These are phyloP conservation scores for Hamigera avellanea DNA, from an alignment of 495 filamentous ascomycete species.

Conservation along the genomic window DNA sequence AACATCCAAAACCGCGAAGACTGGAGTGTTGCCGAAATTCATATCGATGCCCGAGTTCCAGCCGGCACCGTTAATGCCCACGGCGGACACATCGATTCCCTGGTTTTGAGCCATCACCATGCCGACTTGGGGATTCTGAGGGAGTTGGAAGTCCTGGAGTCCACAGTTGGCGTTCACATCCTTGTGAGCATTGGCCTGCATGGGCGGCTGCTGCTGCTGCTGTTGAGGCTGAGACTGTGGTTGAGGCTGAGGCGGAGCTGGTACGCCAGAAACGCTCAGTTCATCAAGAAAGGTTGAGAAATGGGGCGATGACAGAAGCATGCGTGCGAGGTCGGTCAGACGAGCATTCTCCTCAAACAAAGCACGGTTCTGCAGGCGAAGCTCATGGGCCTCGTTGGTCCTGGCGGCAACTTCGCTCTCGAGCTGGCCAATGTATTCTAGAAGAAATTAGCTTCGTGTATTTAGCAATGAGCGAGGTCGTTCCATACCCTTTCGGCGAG, in stretches of 20 bases:
- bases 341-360: slow-evolving; percentile 72
- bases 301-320: slow-evolving; percentile 74
- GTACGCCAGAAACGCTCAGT: slow-evolving; percentile 41
- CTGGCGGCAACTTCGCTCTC: slow-evolving; percentile 70
- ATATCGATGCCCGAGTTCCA: slow-evolving; percentile 45
- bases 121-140: slow-evolving; percentile 50
- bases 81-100: slow-evolving; percentile 51
- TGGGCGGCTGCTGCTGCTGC: slow-evolving; percentile 3
- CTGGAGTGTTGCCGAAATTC: slow-evolving; percentile 56
- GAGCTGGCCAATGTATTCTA: slow-evolving; percentile 93
- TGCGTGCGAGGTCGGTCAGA: slow-evolving; percentile 63
- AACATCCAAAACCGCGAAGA: slow-evolving; percentile 69
- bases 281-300: slow-evolving; percentile 75
- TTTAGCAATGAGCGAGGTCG: slow-evolving; percentile 2
- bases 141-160: slow-evolving; percentile 39
- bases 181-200: slow-evolving; percentile 32
- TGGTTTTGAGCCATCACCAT: slow-evolving; percentile 70
- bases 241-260: slow-evolving; percentile 22
- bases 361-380: slow-evolving; percentile 58
- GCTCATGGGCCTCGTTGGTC: slow-evolving; percentile 58
- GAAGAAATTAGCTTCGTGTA: slow-evolving; percentile 32
- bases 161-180: slow-evolving; percentile 50
- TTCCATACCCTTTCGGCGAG: slow-evolving; percentile 80
- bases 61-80: slow-evolving; percentile 40
- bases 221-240: slow-evolving; percentile 21